Base-by-base conservation (phyloP, 106 monocot species). In the Dendrobium chrysotoxum region DNA sequence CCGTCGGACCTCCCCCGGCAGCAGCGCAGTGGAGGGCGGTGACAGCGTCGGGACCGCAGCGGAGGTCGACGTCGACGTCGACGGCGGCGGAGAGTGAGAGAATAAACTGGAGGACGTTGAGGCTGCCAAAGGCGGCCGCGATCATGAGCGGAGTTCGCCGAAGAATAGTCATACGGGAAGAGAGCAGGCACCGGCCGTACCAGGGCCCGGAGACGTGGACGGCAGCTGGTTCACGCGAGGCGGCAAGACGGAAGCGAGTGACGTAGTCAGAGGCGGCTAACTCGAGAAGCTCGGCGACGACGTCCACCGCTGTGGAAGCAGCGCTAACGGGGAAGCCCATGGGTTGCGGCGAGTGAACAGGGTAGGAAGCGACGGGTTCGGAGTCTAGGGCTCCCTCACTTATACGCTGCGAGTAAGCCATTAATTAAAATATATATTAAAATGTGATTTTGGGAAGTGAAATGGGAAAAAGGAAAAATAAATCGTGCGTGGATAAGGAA, bases 1-100 rank as follows among this genome's bases (percentile, higher is more conserved):
- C 91, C 11, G 18, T n/a, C 0, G 72, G 28, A 64, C 84, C 61
- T 0, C 80, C 80, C 1, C 91, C 86, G 3, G 81, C 80, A 10
- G 80, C 88, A 1, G 86, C 88, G 57, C 80, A 89, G 65, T 89
- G 89, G 74, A 89, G 87, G 30, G 89, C 87, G 18, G 87, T 89
- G 23, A 65, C 77, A 16, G 68, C 73, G 40, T 87, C 89, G 0
- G 72, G 30, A 40, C 82, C 87, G 42, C 84, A 85, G 11, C 13
- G 58, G 17, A 21, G 21, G 7, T 58, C 13, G 11, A 72, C 53
- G 20, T 92, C 85, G 18, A 16, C 50, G 15, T 50, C 50, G 15
- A 87, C 87, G 13, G 86, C 89, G 1, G 87, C 83, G 4, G 80
- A 71, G 75, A 92, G 80, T 20, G 89, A 85, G 38, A 89, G 79